phyloP scores from a whole-genome alignment of 2,329 filamentous ascomycete species.

The Talaromyces sp. region DNA sequence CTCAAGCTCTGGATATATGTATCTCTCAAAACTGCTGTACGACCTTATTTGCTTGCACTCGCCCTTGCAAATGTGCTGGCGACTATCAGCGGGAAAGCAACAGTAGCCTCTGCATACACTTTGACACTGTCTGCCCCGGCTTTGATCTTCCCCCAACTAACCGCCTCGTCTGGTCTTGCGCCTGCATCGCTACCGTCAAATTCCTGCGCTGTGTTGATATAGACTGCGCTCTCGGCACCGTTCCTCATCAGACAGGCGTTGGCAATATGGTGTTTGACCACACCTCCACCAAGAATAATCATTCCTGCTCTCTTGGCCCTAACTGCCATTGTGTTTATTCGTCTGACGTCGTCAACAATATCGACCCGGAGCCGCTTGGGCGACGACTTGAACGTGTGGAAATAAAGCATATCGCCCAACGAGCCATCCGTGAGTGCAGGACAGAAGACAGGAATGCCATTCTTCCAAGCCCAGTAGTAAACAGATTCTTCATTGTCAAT shows the following conservation, averaged over 20 bases:
- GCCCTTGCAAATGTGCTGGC: constrained; percentile 58
- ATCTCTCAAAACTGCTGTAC: constrained; percentile 1
- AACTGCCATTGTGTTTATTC: constrained; percentile 87
- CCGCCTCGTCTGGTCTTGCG: constrained; percentile 88
- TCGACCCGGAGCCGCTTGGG: constrained; percentile 78
- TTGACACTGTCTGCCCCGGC: constrained; percentile 82
- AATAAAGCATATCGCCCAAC: constrained; percentile 96
- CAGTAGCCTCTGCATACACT: constrained; percentile 64
- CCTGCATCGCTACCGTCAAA: constrained; percentile 97
- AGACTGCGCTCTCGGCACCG: constrained; percentile 92
- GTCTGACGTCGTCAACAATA: constrained; percentile 87
- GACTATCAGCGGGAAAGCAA: constrained; percentile 62
- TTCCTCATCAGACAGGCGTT: constrained; percentile 98
- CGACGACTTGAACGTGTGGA: constrained; percentile 89
- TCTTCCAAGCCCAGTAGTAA: constrained; percentile 96
- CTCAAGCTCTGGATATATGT: not conserved
- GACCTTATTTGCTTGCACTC: not conserved
- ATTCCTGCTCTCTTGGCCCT: constrained; percentile 84
- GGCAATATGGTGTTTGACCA: constrained; percentile 98
- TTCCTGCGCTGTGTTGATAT: constrained; percentile 95
- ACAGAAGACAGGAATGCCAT: constrained; percentile 94
- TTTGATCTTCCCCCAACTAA: constrained; percentile 99
- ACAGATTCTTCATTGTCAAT: constrained; percentile 90
- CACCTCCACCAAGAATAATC: constrained; percentile 87
- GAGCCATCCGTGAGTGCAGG: constrained; percentile 93